Evolutionary conservation across 2,329 filamentous ascomycete genomes (phyloP).

Genomic region (Hypoxylon sp.): DNA sequence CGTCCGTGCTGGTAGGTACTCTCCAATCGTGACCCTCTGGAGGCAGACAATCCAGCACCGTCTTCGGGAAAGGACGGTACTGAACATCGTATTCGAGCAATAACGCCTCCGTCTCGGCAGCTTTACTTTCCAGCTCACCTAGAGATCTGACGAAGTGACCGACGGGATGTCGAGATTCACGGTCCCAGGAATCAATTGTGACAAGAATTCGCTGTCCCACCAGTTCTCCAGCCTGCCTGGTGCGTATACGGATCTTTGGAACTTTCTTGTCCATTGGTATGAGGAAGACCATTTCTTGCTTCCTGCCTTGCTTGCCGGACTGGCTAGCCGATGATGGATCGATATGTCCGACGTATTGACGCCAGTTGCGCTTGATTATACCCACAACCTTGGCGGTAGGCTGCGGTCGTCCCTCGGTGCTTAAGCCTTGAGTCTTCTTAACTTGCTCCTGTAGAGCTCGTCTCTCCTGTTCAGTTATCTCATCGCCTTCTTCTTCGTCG

Average conservation of each 20-base stretch:
- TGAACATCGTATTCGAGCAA: constrained; percentile 97
- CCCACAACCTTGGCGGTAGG: constrained; percentile 94
- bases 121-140: constrained; percentile 94
- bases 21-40: constrained; percentile 93
- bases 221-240: constrained; percentile 88
- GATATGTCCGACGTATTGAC: constrained; percentile 96
- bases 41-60: constrained; percentile 92
- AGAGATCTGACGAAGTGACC: constrained; percentile 95
- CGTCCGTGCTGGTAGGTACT: constrained; percentile 81
- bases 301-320: constrained; percentile 79
- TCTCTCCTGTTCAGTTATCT: constrained; percentile 90
- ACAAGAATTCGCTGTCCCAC: constrained; percentile 92
- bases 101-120: constrained; percentile 95
- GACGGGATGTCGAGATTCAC: constrained; percentile 90
- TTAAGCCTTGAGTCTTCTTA: constrained; percentile 83
- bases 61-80: constrained; percentile 96
- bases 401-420: constrained; percentile 81
- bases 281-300: constrained; percentile 93
- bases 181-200: constrained; percentile 94
- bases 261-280: constrained; percentile 98
- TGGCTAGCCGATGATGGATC: constrained; percentile 86
- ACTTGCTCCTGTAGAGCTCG: constrained; percentile 92
- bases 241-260: constrained; percentile 93
- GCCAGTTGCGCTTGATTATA: constrained; percentile 94
- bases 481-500: constrained; percentile 76